Evolutionary conservation across 768 basidiomycete genomes (phyloP), one percentile per base, ranked within the genome.

Genomic region (Cubamyces lactineus): DNA sequence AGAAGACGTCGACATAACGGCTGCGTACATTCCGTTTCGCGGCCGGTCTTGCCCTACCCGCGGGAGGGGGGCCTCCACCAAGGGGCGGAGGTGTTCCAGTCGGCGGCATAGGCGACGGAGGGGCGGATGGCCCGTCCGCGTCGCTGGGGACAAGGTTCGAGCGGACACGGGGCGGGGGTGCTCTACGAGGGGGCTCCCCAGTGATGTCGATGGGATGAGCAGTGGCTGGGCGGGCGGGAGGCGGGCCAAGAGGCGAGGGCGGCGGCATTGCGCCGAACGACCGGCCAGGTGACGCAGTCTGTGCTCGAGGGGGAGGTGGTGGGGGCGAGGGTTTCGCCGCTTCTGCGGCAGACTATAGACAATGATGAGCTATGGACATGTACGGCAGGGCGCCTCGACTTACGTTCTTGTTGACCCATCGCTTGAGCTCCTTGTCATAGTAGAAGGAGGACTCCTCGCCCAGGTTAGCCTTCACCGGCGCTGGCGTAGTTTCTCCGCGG

Each of bases 331-430:
- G 73, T 67, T 86, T 83, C 12, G 82, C 71, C n/a, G 77, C 68
- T 62, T 84, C 86, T 16, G 76, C 71, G 41, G 84, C 85, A 62
- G 76, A 83, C 91, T 93, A 47, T 12, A 16, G 15, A 17, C 6
- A 47, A 17, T 7, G 26, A 28, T 26, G 3, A 49, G 19, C 24
- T 9, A n/a, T 6, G 48, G 7, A 3, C 24, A 9, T 26, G 4
- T n/a, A 49, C 15, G 5, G 23, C 24, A 8, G 45, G n/a, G 12
- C 19, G 9, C 48, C 5, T 4, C 9, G 6, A 64, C 76, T 72
- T 62, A 93, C 94, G 78, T 90, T 94, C 76, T 91, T 96, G 73
- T 97, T 95, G 26, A 99, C 88, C 97, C 97, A 99, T 64, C 90
- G 85, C 73, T 96, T 95, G 62, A 89, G 82, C n/a, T 97, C 94